Base-by-base conservation (phyloP, 208 protist genomes). In the Leishmania tropica region DNA sequence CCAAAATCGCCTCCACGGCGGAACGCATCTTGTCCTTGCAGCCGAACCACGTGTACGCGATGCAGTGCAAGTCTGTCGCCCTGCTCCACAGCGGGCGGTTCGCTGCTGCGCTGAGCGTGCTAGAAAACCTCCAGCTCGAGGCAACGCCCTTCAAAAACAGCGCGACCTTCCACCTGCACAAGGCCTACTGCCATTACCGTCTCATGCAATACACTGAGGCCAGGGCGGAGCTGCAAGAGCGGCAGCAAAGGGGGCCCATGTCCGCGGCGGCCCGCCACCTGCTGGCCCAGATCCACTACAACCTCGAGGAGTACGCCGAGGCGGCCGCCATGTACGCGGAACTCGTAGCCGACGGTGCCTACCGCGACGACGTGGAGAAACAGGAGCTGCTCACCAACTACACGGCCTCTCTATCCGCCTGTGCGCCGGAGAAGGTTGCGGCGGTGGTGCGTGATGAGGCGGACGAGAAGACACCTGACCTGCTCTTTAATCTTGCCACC, bases 241-340 rank as follows among this genome's bases (percentile, higher is more conserved):
- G 84, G 42, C 80, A 83, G 56, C 54, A 4, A 40, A 21, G 51
- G 19, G 37, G 67, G 64, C 15, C 76, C 31, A 75, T 75, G 45
- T 83, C 93, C 58, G 80, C 87, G 48, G 84, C 92, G 7, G 90
- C 90, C 24, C 87, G 87, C 13, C 90, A 97, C 81, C 86, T 97
- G 8, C 87, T 95, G 8, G 94, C 93, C 7, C 94, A 97, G 81
- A 83, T 95, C 13, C 88, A 94, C 83, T 97, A 96, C 87, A 88
- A 94, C 76, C 83, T 96, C n/a, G 94, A 96, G 84, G 85, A 92
- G 82, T 96, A 92, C 83, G 78, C 79, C 13, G 88, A 79, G 37
- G 94, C 94, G 40, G 91, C 94, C 11, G 78, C 64, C 48, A 87
- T 93, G 24, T 97, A 96, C 86, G 87, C 88, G n/a, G 48, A 72